Percentiles rank a stretch among this genome's conserved stretches.
These are phyloP conservation scores for Hypoxylon fuscum DNA, from an alignment of 495 filamentous ascomycete genomes.

Conservation along the genomic window DNA sequence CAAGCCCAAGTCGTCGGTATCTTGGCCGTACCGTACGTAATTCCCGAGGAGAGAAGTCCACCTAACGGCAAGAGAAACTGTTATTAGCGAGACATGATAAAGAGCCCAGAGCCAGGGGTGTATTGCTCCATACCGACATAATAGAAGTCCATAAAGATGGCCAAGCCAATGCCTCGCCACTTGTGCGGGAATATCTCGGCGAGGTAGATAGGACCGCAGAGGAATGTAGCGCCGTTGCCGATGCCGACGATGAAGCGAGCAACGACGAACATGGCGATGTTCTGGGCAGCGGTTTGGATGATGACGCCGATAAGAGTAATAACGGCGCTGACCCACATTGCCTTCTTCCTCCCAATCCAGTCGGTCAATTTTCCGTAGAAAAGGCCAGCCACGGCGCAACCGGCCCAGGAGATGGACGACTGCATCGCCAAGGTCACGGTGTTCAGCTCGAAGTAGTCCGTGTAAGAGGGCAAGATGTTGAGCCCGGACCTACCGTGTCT, in stretches of 20 bases:
- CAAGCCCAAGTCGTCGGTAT: constrained; percentile 53
- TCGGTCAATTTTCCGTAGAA: constrained; percentile 42
- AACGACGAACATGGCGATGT: constrained; percentile 55
- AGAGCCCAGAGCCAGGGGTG: neutral
- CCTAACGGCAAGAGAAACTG: constrained; percentile 2
- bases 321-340: constrained; percentile 61
- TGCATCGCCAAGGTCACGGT: constrained; percentile 48
- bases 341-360: constrained; percentile 56
- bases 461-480: constrained; percentile 54
- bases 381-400: constrained; percentile 50
- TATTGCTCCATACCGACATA: constrained; percentile 46
- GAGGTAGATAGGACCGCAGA: constrained; percentile 48
- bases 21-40: constrained; percentile 51
- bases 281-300: constrained; percentile 57
- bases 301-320: constrained; percentile 62
- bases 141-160: constrained; percentile 54
- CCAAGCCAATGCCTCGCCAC: constrained; percentile 53
- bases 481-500: constrained; percentile 39
- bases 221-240: constrained; percentile 50
- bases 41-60: constrained; percentile 14
- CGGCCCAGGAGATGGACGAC: constrained; percentile 43
- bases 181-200: constrained; percentile 50
- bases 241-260: constrained; percentile 58
- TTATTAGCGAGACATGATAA: neutral
- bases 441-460: constrained; percentile 51